Evolutionary conservation across 2,329 filamentous ascomycete genomes (phyloP).

Genomic region (Chaetomium strumarium): DNA sequence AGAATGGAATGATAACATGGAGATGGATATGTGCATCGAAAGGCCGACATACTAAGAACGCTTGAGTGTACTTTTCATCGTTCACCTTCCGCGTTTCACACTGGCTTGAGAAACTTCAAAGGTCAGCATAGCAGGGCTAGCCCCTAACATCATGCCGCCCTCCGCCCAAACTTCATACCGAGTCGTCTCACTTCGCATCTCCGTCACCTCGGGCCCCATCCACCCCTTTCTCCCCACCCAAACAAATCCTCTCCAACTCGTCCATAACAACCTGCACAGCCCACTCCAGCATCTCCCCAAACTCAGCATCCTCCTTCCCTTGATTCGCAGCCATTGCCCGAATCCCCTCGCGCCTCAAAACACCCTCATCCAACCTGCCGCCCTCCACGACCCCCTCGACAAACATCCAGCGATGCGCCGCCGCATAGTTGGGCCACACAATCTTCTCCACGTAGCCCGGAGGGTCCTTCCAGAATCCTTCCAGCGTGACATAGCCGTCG

Average conservation of each 20-base stretch:
- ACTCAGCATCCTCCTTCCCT: slow-evolving; percentile 45
- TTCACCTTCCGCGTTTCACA: no score
- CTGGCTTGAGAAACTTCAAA: no score
- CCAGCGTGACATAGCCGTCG: slow-evolving; percentile 70
- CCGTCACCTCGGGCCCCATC: background rate
- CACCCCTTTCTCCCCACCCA: background rate
- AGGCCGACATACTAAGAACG: no score
- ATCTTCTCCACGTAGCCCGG: slow-evolving; percentile 90
- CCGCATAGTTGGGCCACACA: slow-evolving; percentile 92
- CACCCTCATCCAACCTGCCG: slow-evolving; percentile 40
- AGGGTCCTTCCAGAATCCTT: slow-evolving; percentile 94
- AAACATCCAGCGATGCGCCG: slow-evolving; percentile 77
- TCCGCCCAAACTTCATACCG: no score
- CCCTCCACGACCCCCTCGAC: slow-evolving; percentile 59
- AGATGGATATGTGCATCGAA: no score
- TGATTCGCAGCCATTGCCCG: slow-evolving; percentile 26
- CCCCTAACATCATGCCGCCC: no score
- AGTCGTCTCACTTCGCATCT: background rate
- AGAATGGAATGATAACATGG: no score
- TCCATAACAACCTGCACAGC: slow-evolving; percentile 57
- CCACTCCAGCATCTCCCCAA: slow-evolving; percentile 61
- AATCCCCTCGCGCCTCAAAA: slow-evolving; percentile 36
- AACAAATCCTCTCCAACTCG: slow-evolving; percentile 32
- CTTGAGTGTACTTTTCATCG: no score
- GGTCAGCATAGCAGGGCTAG: no score